Base-by-base conservation (phyloP, 495 filamentous ascomycete genomes). In the Hypoxylon fragiforme region DNA sequence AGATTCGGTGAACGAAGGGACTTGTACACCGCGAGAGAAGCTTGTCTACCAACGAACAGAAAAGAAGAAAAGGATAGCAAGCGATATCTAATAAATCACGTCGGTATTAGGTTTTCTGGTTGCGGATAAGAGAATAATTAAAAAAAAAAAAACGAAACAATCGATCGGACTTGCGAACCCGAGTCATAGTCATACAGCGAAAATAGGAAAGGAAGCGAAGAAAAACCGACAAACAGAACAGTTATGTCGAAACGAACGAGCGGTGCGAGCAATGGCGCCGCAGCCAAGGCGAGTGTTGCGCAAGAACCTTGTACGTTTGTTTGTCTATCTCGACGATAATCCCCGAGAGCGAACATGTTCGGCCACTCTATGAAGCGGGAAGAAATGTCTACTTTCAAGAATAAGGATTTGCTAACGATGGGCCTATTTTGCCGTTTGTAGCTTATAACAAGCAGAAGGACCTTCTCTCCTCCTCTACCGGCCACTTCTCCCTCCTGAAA, bases 401-500 rank as follows among this genome's bases (percentile, higher is more conserved):
- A 26, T n/a, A 20, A 22, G 3, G n/a, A 44, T 19, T 14, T 50
- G 42, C 51, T 64, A 12, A 60, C 20, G 18, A 45, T 30, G n/a
- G 34, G n/a, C n/a, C n/a, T 18, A n/a, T 12, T 6, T 7, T 40
- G 4, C 16, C 21, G 37, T 24, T 12, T 39, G 37, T 62, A 90
- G 88, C 79, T 53, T 78, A 87, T 59, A 85, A 92, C 69, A 95
- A 94, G 75, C 91, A 96, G 74, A 90, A 88, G 63, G 80, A 82
- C 71, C 85, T 96, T 44, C 86, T 96, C 37, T 82, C 82, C 19
- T 74, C 83, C 45, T 82, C 90, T 38, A 80, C 82, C 22, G 90
- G 89, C 16, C 91, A 96, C 66, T 83, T 83, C 67, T 77, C 77
- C 18, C 69, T 83, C 53, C 65, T 83, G 50, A 90, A 87, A 68